Evolutionary conservation across 78 protist genomes (phyloP), one percentile per base, ranked within the genome.

Genomic region (Dictyostelium intermedium): DNA sequence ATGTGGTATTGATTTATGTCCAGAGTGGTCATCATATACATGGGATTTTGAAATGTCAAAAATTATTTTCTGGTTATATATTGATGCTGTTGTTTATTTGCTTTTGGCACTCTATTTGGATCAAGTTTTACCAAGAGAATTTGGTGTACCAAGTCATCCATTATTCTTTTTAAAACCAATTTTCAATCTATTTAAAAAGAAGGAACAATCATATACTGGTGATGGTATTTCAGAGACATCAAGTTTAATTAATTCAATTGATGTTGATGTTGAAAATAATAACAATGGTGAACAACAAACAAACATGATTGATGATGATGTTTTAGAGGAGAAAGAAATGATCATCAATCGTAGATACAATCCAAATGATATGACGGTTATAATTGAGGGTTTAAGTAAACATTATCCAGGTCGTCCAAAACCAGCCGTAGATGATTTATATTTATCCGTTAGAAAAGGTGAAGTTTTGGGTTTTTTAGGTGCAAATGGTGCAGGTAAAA

Each of bases 401-500:
- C 66, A 27, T 45, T 91, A 91, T 61, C 27, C 35, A 16, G 92
- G 85, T 63, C 66, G 74, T 63, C 87, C 84, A 43, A 84, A 78
- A 20, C 95, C 91, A 35, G 84, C 92, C 7, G 30, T 98, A 0
- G 82, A 93, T 63, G 25, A 35, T 14, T 43, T 98, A 14, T 37
- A 77, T 2, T 20, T 98, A 16, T 93, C 93, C 5, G 73, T 97
- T 23, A 77, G 61, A 37, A 10, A 27, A 18, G 94, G 96, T 85
- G 96, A 97, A 47, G 96, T 97, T 78, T 91, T 98, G 70, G 99
- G 98, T 3, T 93, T 98, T 69, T 91, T 98, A 1, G 99, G 99
- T n/a, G 96, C 96, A 35, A 98, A 98, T 80, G 99, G 99, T 35
- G 98, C 99, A 1, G 99, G 98, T 73, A 98, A 98, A 87, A 95